Evolutionary conservation across 352 stramenopile species (phyloP).

Genomic region (Pythium aristosporum): DNA sequence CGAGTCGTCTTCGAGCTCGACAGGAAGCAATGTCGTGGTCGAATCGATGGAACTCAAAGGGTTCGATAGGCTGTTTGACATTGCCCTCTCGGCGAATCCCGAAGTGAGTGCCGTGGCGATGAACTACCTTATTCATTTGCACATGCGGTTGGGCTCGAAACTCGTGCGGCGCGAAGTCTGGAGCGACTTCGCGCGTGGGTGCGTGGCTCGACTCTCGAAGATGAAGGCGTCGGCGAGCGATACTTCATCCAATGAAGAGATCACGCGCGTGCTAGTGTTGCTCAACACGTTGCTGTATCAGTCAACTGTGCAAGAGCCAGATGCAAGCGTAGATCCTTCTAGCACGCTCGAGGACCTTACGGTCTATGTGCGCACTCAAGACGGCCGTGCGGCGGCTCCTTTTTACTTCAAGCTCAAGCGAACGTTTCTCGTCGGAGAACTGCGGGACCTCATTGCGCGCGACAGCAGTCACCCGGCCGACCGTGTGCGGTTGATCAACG

Average conservation of each 20-base stretch:
- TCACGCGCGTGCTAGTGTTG: constrained; percentile 44
- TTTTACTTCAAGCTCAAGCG: constrained; percentile 37
- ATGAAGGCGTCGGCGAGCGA: constrained; percentile 16
- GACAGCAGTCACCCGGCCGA: constrained; percentile 37
- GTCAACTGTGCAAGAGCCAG: constrained; percentile 16
- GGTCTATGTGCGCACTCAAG: constrained; percentile 41
- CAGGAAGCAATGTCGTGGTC: constrained; percentile 13
- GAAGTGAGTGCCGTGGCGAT: constrained; percentile 22
- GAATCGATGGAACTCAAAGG: constrained; percentile 35
- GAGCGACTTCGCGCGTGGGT: constrained; percentile 26
- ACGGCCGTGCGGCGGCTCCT: constrained; percentile 34
- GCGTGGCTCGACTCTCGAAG: constrained; percentile 20
- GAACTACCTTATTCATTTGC: constrained; percentile 30
- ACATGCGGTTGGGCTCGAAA: constrained; percentile 28
- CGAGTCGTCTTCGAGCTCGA: neutral
- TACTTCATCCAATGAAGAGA: constrained; percentile 17
- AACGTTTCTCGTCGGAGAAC: constrained; percentile 35
- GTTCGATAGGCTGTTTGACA: constrained; percentile 28
- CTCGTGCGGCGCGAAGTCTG: constrained; percentile 29
- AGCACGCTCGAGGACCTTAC: constrained; percentile 28
- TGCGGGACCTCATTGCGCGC: constrained; percentile 34
- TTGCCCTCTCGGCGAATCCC: constrained; percentile 17
- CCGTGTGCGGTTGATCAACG: constrained; percentile 35
- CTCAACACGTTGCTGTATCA: constrained; percentile 81
- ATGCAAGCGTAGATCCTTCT: neutral